Conservation (phyloP, 441 rosid species). For the Adansonia rubrostipa region DNA sequence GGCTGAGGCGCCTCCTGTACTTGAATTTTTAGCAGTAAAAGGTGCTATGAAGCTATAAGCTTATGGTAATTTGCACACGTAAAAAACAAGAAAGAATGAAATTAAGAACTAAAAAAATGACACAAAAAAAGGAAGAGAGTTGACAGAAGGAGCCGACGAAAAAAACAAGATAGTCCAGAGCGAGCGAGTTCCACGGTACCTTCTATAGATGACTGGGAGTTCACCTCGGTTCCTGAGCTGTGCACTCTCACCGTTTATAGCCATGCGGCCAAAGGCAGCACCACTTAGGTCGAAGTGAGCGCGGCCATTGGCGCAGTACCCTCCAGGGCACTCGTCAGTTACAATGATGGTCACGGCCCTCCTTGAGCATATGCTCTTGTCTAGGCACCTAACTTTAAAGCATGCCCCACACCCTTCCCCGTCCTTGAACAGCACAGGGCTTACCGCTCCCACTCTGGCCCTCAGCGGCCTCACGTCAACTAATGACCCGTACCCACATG, state of each 20-base stretch:
- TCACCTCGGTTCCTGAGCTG: slow-evolving; percentile 86
- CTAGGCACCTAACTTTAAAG: slow-evolving; percentile 80
- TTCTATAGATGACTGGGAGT: slow-evolving; percentile 67
- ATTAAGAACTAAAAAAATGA: slow-evolving; percentile 27
- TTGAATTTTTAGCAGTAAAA: no score
- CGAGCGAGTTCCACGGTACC: slow-evolving; percentile 43
- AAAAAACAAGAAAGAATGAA: background rate
- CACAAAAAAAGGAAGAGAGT: background rate
- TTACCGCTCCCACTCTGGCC: slow-evolving; percentile 93
- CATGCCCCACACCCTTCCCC: slow-evolving; percentile 96
- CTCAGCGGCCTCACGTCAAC: slow-evolving; percentile 83
- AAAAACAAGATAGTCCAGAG: background rate
- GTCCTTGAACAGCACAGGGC: slow-evolving; percentile 77
- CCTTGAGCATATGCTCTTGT: slow-evolving; percentile 78
- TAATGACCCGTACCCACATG: slow-evolving; percentile 90
- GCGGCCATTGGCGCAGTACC: slow-evolving; percentile 64
- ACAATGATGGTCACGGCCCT: slow-evolving; percentile 86
- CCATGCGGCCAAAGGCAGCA: slow-evolving; percentile 91
- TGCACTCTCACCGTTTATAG: slow-evolving; percentile 68
- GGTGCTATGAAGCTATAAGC: no score
- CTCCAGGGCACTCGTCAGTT: slow-evolving; percentile 94
- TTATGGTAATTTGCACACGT: no score
- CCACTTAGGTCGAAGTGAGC: slow-evolving; percentile 93
- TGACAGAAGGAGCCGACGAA: background rate
- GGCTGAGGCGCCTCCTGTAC: no score